Evolutionary conservation across 805 yeast genomes (phyloP).

Genomic region (Metschnikowia cerradonensis): DNA sequence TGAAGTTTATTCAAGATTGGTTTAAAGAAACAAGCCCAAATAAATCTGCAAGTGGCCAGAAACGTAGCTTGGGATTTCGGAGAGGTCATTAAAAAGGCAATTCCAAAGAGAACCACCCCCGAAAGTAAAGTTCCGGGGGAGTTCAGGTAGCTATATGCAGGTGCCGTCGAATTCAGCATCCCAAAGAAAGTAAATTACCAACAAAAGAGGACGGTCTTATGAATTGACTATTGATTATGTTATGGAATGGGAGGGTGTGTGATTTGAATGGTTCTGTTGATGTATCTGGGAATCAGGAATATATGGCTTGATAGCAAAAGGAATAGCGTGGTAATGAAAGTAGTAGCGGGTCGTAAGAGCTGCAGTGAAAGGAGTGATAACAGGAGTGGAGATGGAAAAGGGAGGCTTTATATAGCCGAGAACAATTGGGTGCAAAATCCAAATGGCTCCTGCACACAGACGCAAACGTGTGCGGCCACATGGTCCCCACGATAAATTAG

Average conservation of each 20-base stretch:
- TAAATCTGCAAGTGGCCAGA: conserved; percentile 29
- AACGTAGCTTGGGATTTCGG: conserved; percentile 7
- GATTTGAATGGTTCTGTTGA: too few species aligned
- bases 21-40: conserved; percentile 55
- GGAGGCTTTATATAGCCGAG: neutral
- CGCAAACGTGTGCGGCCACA: conserved; percentile 15
- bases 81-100: neutral
- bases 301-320: too few species aligned
- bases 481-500: conserved; percentile 5
- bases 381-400: too few species aligned
- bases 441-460: conserved; percentile 8
- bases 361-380: too few species aligned
- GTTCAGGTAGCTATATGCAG: neutral
- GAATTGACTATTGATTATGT: neutral
- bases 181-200: neutral
- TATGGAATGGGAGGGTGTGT: too few species aligned
- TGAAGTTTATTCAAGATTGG: conserved; percentile 40
- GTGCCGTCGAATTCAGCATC: neutral
- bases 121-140: neutral
- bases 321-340: too few species aligned
- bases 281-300: too few species aligned
- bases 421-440: conserved; percentile 13
- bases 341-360: too few species aligned
- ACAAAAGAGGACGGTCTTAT: neutral
- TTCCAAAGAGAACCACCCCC: neutral